Evolutionary conservation across 192 early-diverging fungal species (phyloP).

Genomic region (Coemansia guatemalensis): DNA sequence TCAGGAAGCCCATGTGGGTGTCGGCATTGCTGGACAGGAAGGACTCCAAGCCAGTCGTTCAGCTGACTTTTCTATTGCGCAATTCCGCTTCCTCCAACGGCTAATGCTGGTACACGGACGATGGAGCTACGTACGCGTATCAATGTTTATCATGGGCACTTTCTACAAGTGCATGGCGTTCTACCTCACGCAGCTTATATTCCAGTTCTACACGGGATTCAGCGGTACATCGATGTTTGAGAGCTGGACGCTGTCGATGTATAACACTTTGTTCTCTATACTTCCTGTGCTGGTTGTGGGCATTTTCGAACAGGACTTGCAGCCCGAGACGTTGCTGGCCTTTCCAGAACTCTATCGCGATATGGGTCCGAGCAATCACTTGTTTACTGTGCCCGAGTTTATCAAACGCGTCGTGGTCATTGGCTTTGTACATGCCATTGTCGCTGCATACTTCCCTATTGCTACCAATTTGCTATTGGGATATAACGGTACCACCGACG

Average conservation of each 20-base stretch:
- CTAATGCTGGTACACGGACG: slow-evolving; percentile 85
- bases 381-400: slow-evolving; percentile 50
- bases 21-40: slow-evolving; percentile 89
- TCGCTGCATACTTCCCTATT: slow-evolving; percentile 43
- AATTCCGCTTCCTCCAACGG: slow-evolving; percentile 80
- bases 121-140: slow-evolving; percentile 83
- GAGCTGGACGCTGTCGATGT: slow-evolving; percentile 75
- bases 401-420: slow-evolving; percentile 55
- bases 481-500: slow-evolving; percentile 37
- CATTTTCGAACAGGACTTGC: slow-evolving; percentile 82
- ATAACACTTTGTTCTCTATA: slow-evolving; percentile 81
- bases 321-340: slow-evolving; percentile 59
- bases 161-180: slow-evolving; percentile 88
- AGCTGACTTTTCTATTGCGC: slow-evolving; percentile 87
- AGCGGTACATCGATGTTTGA: slow-evolving; percentile 74
- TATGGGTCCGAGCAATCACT: slow-evolving; percentile 50
- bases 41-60: slow-evolving; percentile 84
- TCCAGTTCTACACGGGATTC: slow-evolving; percentile 75
- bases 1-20: slow-evolving; percentile 88
- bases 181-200: slow-evolving; percentile 71
- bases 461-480: slow-evolving; percentile 30
- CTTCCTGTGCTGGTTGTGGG: slow-evolving; percentile 78
- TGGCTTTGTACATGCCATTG: slow-evolving; percentile 51
- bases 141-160: slow-evolving; percentile 79
- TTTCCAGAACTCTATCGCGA: slow-evolving; percentile 73